A percentile compares a stretch with the other conserved stretches of the same genome.
Evolutionary conservation across 371 early-diverging fungal genomes (phyloP).

Genomic region (Mortierella sp.): DNA sequence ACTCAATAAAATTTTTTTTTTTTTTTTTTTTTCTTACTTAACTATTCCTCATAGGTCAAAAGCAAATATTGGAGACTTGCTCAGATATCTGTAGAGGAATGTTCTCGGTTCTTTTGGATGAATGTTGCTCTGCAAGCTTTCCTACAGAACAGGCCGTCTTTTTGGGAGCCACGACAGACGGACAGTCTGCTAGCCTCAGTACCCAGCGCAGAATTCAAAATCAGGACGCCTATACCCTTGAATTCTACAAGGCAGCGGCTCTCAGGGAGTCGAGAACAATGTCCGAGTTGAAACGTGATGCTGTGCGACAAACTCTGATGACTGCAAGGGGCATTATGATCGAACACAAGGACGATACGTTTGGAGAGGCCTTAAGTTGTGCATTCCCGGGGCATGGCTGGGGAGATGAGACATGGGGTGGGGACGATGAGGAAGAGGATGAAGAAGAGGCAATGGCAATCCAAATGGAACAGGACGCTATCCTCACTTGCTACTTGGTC

Average conservation of each 20-base stretch:
- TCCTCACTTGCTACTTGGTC: slow-evolving; percentile 62
- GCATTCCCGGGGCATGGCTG: slow-evolving; percentile 39
- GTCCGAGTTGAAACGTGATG: slow-evolving; percentile 28
- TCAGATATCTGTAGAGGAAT: slow-evolving; percentile 25
- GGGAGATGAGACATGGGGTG: slow-evolving; percentile 43
- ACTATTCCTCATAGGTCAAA: slow-evolving; percentile 7
- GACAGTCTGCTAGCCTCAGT: neutral
- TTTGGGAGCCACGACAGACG: neutral
- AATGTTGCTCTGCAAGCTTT: slow-evolving; percentile 5
- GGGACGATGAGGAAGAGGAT: slow-evolving; percentile 50
- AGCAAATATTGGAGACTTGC: slow-evolving; percentile 12
- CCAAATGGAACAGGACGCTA: slow-evolving; percentile 61
- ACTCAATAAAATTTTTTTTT: neutral
- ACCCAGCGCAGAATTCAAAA: neutral
- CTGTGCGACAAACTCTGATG: slow-evolving; percentile 14
- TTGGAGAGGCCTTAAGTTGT: slow-evolving; percentile 28
- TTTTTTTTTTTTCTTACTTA: neutral
- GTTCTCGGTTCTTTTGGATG: slow-evolving; percentile 18
- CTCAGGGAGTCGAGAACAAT: slow-evolving; percentile 22
- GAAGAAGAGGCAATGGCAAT: slow-evolving; percentile 58
- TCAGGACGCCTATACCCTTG: neutral
- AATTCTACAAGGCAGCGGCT: slow-evolving; percentile 14
- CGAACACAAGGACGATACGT: slow-evolving; percentile 17
- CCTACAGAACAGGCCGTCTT: slow-evolving; percentile 55
- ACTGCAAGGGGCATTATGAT: slow-evolving; percentile 28